Evolutionary conservation across 2,329 filamentous ascomycete species (phyloP), one percentile per base, ranked within the genome.

Genomic region (Lomentospora prolificans): DNA sequence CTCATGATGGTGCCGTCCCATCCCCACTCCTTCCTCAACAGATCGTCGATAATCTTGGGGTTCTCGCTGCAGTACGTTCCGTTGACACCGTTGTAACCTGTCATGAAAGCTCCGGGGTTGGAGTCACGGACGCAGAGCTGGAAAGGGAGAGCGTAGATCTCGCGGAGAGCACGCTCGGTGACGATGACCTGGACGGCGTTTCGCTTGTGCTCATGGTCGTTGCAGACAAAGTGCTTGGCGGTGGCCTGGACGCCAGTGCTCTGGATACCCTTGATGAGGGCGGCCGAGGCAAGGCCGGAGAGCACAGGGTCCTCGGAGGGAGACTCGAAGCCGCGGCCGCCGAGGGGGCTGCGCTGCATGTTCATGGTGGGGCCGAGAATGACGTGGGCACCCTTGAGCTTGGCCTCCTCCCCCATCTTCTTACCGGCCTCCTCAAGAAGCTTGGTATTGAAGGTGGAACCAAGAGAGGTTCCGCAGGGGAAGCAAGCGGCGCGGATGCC

Each of bases 311-410:
- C 80, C 62, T 83, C 79, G 46, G 77, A 71, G 52, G 82, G 72
- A 7, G 78, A 81, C 67, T 83, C 80, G 60, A 83, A 83, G 36
- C 79, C 80, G 53, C 80, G 75, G 8, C 80, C 80, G 24, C 80
- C 80, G 2, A 82, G 72, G n/a, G 79, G 81, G 4, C 75, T 77
- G 51, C 80, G 73, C 62, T 82, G 78, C 72, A 82, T 82, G 64
- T 83, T 82, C 63, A 84, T 81, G 22, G 81, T 85, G 3, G 82
- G 82, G 0, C 81, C 81, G 0, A 84, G 72, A 57, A 81, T 78
- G 22, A 72, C 74, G 63, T 83, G 79, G 2, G 78, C 80, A 36
- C 78, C 78, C 65, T 83, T 82, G 1, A 74, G 73, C 51, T 77
- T 73, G 39, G 77, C 73, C 60, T 82, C 79, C 50, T 74, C 70